phyloP scores from a whole-genome alignment of 768 basidiomycete genomes.

The Amanita fuliginea region DNA sequence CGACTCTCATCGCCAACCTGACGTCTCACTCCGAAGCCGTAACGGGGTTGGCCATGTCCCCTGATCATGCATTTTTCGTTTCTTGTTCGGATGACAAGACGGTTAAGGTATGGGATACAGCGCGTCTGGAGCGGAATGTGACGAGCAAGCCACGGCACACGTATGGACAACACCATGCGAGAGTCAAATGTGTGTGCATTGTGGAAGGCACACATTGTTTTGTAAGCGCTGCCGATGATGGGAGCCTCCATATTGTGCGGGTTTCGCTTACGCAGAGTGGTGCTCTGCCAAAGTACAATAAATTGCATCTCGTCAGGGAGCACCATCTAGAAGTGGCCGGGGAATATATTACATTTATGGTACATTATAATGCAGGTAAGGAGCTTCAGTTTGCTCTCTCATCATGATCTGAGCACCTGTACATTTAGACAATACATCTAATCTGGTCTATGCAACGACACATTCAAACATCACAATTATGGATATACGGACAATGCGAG shows the following conservation, averaged over 20 bases:
- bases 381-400: neutral
- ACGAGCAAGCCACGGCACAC: conserved; percentile 74
- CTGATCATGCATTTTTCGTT: conserved; percentile 92
- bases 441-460: conserved; percentile 78
- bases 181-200: conserved; percentile 60
- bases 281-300: conserved; percentile 73
- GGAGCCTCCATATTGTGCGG: conserved; percentile 74
- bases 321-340: conserved; percentile 61
- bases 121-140: conserved; percentile 88
- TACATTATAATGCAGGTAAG: conserved; percentile 38
- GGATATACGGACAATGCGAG: conserved; percentile 78
- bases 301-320: conserved; percentile 72
- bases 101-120: conserved; percentile 87
- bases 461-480: conserved; percentile 65
- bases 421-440: conserved; percentile 53
- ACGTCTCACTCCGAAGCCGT: conserved; percentile 74
- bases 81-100: conserved; percentile 92
- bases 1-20: conserved; percentile 75
- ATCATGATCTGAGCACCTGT: neutral
- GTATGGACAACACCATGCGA: conserved; percentile 49
- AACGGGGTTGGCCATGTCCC: conserved; percentile 76
- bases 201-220: conserved; percentile 86
- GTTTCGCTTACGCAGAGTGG: conserved; percentile 64
- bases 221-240: conserved; percentile 77
- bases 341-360: conserved; percentile 78